phyloP scores from a whole-genome alignment of 2,329 filamentous ascomycete species.

The Cladosporium sp. region DNA sequence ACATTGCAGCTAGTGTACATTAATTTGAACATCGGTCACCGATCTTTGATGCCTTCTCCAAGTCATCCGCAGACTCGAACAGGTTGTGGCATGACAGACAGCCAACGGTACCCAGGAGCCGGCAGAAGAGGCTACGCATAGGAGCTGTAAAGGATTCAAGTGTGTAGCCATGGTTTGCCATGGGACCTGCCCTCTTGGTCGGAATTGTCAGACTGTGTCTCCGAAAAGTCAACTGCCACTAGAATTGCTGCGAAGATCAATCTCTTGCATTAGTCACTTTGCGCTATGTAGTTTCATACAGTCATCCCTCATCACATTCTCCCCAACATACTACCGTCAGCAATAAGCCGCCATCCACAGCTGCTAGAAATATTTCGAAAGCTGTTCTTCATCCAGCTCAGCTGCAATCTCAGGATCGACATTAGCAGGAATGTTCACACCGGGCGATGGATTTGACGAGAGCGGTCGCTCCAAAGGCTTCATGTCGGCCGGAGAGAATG shows the following conservation, averaged over 20 bases:
- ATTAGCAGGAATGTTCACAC: conserved; percentile 9
- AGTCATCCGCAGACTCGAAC: not conserved
- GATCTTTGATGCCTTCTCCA: not conserved
- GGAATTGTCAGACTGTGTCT: no score
- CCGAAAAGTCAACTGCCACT: no score
- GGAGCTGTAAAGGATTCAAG: not conserved
- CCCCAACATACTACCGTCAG: not conserved
- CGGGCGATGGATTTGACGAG: conserved; percentile 14
- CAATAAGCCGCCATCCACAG: not conserved
- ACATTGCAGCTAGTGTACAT: conserved; percentile 11
- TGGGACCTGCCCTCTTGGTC: not conserved
- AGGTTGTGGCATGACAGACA: no score
- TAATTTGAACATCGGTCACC: not conserved
- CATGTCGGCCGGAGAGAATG: conserved; percentile 5
- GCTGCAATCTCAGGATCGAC: conserved; percentile 19
- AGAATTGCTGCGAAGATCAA: not conserved
- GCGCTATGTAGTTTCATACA: not conserved
- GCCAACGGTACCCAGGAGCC: no score
- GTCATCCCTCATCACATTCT: not conserved
- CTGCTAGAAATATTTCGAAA: conserved; percentile 14
- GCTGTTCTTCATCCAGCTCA: conserved; percentile 15
- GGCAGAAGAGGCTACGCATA: not conserved
- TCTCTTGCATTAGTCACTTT: not conserved
- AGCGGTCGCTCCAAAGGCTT: conserved; percentile 10
- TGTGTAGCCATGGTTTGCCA: not conserved